Evolutionary conservation across 306 rosid genomes (phyloP), one percentile per base, ranked within the genome.

Genomic region (Gleditsia sinensis): DNA sequence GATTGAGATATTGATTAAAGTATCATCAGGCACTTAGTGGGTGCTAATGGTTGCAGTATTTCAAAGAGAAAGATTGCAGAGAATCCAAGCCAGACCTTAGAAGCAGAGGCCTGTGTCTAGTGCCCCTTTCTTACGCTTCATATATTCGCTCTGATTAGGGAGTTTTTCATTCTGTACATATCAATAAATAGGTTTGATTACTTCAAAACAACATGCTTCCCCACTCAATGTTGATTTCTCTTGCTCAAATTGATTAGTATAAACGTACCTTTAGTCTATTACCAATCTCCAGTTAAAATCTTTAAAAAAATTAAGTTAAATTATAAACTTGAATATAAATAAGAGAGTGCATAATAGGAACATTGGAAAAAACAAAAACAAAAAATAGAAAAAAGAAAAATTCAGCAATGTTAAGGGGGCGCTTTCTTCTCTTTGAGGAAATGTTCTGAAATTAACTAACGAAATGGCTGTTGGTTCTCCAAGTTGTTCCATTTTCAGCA

Each of bases 61-160:
- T 78, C 10, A 67, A 30, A 34, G 68, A 39, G 39, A 79, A 67
- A 28, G 84, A 85, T 39, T 66, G 65, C 34, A 72, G 56, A 72
- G 76, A 49, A 71, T 5, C 33, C 16, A 75, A 60, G 80, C 46
- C 57, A 64, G 86, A 84, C 37, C 90, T 88, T 27, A 75, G 76
- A 77, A 88, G 90, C 75, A 80, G 86, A 75, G 90, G 90, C 70
- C 72, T 88, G 32, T 84, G 93, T 78, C 89, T 88, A 42, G 83
- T 86, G 39, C 93, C 93, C 21, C 55, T 67, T 70, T 86, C 90
- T 51, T 83, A 71, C 53, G 87, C 86, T 33, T 86, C 87, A 43
- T 82, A 20, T 81, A 46, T 84, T 75, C 73, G 74, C 50, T 84
- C 48, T 33, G 81, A 71, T 70, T 86, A 81, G 66, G 9, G 53